Evolutionary conservation across 208 protist genomes (phyloP).

Genomic region (Acanthamoeba triangularis): DNA sequence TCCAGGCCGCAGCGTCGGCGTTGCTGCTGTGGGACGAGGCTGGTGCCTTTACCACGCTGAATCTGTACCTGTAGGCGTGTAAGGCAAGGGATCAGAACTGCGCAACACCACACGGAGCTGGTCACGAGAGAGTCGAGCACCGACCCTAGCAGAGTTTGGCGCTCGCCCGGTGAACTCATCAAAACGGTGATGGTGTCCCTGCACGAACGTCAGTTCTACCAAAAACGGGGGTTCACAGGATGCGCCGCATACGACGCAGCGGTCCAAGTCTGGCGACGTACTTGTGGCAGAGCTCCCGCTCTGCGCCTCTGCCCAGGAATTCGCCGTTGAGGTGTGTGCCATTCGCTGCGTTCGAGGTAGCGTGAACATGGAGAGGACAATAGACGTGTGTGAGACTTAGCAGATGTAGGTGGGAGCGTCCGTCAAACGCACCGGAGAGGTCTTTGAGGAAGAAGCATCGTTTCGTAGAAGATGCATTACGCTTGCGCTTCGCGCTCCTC

Average conservation of each 20-base stretch:
- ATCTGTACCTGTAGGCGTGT: not conserved
- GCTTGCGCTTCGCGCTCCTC: not conserved
- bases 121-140: not conserved
- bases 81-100: not conserved
- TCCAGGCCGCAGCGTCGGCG: not conserved
- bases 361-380: not conserved
- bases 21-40: not conserved
- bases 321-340: not conserved
- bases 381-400: not conserved
- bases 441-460: constrained; percentile 14
- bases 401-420: not conserved
- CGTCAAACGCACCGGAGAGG: not conserved
- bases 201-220: not conserved
- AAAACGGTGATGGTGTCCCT: not conserved
- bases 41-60: not conserved
- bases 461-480: not conserved
- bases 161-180: not conserved
- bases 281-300: not conserved
- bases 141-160: not conserved
- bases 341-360: constrained; percentile 29
- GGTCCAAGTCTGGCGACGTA: not conserved
- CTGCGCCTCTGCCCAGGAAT: not conserved
- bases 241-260: too few relatives aligned
- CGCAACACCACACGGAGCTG: not conserved
- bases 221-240: not conserved